phyloP scores from a whole-genome alignment of 2,329 filamentous ascomycete genomes.

The Colletotrichum brevisporum region DNA sequence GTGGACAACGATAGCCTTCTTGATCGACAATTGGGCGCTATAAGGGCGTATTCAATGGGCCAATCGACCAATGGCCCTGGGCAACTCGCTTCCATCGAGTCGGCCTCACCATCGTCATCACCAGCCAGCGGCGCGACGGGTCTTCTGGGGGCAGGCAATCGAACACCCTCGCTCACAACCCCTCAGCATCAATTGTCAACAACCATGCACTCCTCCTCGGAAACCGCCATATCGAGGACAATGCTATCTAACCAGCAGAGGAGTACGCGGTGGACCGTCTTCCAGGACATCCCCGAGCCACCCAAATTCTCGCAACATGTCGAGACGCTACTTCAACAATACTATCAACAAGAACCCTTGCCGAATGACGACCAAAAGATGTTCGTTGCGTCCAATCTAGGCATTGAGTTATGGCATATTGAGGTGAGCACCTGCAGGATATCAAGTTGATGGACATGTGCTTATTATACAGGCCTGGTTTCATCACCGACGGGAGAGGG shows the following conservation, averaged over 20 bases:
- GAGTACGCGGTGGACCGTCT: conserved; percentile 55
- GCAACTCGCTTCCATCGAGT: background rate
- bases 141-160: conserved; percentile 43
- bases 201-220: conserved; percentile 2
- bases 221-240: conserved; percentile 53
- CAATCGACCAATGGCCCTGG: background rate
- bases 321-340: conserved; percentile 66
- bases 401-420: conserved; percentile 65
- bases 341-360: conserved; percentile 62
- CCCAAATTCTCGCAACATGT: conserved; percentile 64
- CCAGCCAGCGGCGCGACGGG: conserved; percentile 40
- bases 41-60: background rate
- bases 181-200: conserved; percentile 15
- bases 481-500: conserved; percentile 65
- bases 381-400: conserved; percentile 68
- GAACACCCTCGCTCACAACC: conserved; percentile 33
- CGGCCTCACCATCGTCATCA: conserved; percentile 41
- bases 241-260: conserved; percentile 63
- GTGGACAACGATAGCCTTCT: conserved; percentile 4
- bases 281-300: conserved; percentile 56
- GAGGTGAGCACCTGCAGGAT: conserved; percentile 52
- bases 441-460: no score
- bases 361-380: conserved; percentile 66
- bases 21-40: background rate
- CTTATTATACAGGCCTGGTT: conserved; percentile 62